phyloP scores from a whole-genome alignment of 2,329 filamentous ascomycete genomes.

The Botrytis porri region DNA sequence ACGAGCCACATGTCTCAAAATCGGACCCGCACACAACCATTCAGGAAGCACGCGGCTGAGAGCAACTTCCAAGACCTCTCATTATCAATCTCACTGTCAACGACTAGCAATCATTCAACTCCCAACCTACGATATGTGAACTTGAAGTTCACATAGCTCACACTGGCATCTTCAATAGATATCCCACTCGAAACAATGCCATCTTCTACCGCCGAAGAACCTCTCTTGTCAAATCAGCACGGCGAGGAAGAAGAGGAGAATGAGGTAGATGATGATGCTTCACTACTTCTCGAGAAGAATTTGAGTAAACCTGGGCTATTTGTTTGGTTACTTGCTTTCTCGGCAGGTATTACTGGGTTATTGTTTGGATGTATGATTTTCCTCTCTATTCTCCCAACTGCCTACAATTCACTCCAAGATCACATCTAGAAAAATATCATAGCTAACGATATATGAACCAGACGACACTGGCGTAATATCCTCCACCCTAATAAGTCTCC shows the following conservation, averaged over 20 bases:
- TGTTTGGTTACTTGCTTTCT: conserved; percentile 60
- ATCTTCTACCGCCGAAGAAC: conserved; percentile 14
- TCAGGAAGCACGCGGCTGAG: conserved; percentile 1
- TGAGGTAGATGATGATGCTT: conserved; percentile 27
- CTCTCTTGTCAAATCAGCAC: conserved; percentile 10
- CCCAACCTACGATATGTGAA: conserved; percentile 2
- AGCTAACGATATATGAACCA: conserved; percentile 18
- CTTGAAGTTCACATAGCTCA: background rate
- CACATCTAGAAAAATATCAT: background rate
- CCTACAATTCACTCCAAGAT: background rate
- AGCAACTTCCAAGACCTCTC: background rate
- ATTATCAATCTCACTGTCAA: background rate
- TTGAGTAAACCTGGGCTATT: conserved; percentile 44
- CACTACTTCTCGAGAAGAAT: conserved; percentile 35
- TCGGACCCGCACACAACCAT: background rate
- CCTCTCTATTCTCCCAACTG: background rate
- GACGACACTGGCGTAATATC: conserved; percentile 56
- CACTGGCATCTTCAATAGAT: conserved; percentile 3
- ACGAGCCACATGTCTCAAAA: background rate
- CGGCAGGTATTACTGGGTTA: conserved; percentile 64
- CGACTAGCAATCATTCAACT: background rate
- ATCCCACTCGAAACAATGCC: conserved; percentile 11
- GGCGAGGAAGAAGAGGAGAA: conserved; percentile 20
- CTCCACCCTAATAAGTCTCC: conserved; percentile 63
- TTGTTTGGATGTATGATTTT: conserved; percentile 58